Base-by-base conservation (phyloP, 2,329 filamentous ascomycete genomes). In the Diaporthe sp. region DNA sequence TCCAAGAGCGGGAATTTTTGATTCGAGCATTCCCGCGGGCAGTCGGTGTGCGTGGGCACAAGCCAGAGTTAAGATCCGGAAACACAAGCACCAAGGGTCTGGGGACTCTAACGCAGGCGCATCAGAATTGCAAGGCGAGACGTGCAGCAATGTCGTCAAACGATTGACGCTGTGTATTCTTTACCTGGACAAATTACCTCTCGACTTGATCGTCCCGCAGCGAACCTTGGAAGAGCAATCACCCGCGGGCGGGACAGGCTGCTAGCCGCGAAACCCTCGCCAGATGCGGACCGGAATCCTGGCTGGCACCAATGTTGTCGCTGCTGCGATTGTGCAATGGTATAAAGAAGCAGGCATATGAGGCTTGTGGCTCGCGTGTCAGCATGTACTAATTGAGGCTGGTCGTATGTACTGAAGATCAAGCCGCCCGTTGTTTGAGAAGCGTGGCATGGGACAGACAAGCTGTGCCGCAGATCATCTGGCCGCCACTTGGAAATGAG, bases 91-190 rank as follows among this genome's bases (percentile, higher is more conserved):
- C 63, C 63, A 53, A 53, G 63, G 30, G 63, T 25, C 39, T 30
- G 63, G 63, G 17, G 32, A 53, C 63, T 37, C 44, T 32, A 27
- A 37, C 44, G 44, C 44, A 66, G 30, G 30, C 50, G 63, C 63
- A 68, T 25, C 47, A 53, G 44, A 68, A 68, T 68, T 39, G 15
- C 63, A 68, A 68, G 63, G 63, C 63, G 63, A 68, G 63, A 68
- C 63, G 63, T 68, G 63, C 63, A 68, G 44, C 32, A 68, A 68
- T 53, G 63, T n/a, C 17, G 63, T 66, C 63, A 68, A 51, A 68
- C 63, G 15, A 51, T 68, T 13, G 58, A 42, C 58, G n/a, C n/a
- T 51, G 22, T 66, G 44, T 47, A 37, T 50, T 27, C 44, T 37
- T 32, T 39, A 19, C 32, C 63, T 37, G 10, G 30, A 50, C 42